Conservation (phyloP, 2,329 filamentous ascomycete genomes). For the Cercospora sp. region DNA sequence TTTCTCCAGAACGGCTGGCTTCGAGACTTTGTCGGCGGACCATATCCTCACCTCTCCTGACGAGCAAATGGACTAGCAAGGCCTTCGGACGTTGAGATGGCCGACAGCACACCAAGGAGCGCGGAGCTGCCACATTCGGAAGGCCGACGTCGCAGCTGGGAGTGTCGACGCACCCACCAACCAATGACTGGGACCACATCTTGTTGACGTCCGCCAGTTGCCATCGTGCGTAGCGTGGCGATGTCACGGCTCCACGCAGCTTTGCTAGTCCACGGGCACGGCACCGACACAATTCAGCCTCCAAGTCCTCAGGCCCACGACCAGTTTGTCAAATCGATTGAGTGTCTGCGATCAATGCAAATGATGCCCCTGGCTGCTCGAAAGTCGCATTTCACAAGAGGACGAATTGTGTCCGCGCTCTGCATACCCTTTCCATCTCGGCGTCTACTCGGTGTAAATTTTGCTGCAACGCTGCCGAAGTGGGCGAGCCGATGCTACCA, state of each 20-base stretch:
- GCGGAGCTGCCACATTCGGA: neutral
- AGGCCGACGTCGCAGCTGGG: neutral
- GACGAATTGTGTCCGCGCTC: neutral
- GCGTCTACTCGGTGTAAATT: neutral
- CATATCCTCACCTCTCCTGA: neutral
- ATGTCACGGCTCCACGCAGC: neutral
- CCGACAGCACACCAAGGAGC: neutral
- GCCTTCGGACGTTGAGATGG: neutral
- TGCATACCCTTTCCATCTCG: neutral
- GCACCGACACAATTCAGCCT: neutral
- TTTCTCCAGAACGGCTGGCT: neutral
- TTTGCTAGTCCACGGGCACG: neutral
- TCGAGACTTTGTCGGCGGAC: neutral
- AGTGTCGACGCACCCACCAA: neutral
- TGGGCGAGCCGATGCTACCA: constrained; percentile 9
- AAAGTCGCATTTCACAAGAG: neutral
- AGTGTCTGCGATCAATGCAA: neutral
- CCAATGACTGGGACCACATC: neutral
- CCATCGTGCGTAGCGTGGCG: neutral
- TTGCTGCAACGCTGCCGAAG: constrained; percentile 2
- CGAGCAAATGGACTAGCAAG: neutral
- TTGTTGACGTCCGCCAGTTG: neutral
- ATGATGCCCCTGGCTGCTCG: neutral
- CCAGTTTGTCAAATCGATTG: neutral
- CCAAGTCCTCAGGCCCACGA: neutral